These are phyloP conservation scores for Apiospora kogelbergensis DNA, from an alignment of 2,329 filamentous ascomycete species.

Conservation along the genomic window DNA sequence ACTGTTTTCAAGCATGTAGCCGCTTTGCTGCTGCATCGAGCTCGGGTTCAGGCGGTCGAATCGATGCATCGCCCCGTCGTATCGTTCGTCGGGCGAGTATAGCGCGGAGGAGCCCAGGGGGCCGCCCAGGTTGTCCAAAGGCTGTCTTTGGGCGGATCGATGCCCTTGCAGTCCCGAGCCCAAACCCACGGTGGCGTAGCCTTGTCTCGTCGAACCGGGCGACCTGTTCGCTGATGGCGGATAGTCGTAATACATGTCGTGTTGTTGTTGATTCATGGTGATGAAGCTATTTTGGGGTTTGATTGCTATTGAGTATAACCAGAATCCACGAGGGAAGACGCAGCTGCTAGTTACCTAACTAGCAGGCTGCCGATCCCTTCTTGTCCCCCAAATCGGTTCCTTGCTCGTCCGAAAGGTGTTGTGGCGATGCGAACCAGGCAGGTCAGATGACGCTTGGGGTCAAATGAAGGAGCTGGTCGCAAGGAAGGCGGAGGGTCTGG, in stretches of 20 bases:
- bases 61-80: conserved; percentile 48
- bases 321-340: conserved; percentile 7
- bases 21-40: conserved; percentile 36
- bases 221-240: conserved; percentile 62
- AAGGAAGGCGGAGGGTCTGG: neutral
- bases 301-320: neutral
- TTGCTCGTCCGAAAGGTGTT: neutral
- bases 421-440: neutral
- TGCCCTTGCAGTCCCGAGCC: conserved; percentile 46
- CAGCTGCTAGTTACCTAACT: conserved; percentile 10
- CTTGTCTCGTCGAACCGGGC: conserved; percentile 68
- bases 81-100: conserved; percentile 68
- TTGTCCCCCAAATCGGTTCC: neutral
- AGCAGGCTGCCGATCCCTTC: conserved; percentile 10
- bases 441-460: neutral
- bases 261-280: conserved; percentile 52
- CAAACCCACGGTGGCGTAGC: conserved; percentile 58
- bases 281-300: conserved; percentile 11
- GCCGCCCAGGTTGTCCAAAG: conserved; percentile 72
- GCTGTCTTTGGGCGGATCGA: conserved; percentile 73
- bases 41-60: conserved; percentile 32
- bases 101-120: conserved; percentile 59
- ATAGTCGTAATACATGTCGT: conserved; percentile 76
- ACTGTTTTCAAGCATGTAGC: conserved; percentile 64
- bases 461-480: conserved; percentile 4